Conservation (phyloP, 345 rosid genomes). For the Hirschfeldia incana region DNA sequence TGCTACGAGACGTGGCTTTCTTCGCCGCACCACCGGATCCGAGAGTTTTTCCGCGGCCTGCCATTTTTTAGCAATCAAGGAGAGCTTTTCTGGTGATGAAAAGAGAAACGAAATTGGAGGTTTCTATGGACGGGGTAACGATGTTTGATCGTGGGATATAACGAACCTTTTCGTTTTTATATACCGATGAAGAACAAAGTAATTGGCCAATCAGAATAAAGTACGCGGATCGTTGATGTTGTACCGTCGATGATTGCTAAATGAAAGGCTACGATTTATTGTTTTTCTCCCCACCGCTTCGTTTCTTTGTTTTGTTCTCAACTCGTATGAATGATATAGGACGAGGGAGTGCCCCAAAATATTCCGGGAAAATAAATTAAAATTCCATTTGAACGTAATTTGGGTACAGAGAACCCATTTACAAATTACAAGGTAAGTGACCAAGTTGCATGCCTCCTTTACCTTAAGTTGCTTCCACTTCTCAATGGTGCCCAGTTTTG, state of each 20-base stretch:
- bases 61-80: conserved; percentile 45
- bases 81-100: background rate
- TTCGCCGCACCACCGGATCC: conserved; percentile 82
- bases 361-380: background rate
- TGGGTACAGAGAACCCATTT: too few relatives aligned
- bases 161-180: conserved; percentile 32
- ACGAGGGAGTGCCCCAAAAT: conserved; percentile 19
- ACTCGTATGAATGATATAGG: background rate
- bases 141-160: background rate
- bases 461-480: too few relatives aligned
- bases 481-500: too few relatives aligned
- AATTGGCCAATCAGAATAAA: conserved; percentile 42
- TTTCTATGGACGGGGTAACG: background rate
- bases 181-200: background rate
- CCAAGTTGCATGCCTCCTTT: too few relatives aligned
- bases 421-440: too few relatives aligned
- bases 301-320: background rate
- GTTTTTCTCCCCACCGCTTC: conserved; percentile 32
- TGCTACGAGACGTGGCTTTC: conserved; percentile 96
- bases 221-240: conserved; percentile 25
- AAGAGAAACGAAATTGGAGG: background rate
- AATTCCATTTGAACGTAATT: background rate
- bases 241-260: conserved; percentile 42
- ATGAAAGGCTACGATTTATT: conserved; percentile 35
- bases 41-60: conserved; percentile 87